Evolutionary conservation across 1,284 basidiomycete genomes (phyloP).

Genomic region (Boletus mariae): DNA sequence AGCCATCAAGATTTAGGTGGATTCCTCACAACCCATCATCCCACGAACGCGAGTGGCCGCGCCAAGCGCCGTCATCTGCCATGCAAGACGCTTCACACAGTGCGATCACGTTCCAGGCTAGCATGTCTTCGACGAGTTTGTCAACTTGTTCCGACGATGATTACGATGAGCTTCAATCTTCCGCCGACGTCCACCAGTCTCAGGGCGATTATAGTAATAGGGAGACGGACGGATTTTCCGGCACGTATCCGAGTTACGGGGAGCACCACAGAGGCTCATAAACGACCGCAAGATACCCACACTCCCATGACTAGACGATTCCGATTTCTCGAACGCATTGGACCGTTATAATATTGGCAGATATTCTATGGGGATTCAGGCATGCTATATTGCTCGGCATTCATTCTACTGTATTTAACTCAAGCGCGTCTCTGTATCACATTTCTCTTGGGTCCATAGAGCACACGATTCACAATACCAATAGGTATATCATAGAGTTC

Average conservation of each 20-base stretch:
- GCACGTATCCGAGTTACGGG: conserved; percentile 13
- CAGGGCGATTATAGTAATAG: conserved; percentile 8
- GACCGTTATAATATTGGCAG: conserved; percentile 15
- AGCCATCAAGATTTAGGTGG: conserved; percentile 43
- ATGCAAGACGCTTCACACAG: conserved; percentile 4
- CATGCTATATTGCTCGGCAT: conserved; percentile 5
- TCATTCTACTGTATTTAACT: conserved; percentile 24
- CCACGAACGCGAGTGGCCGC: conserved; percentile 22
- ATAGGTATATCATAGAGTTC: conserved; percentile 80
- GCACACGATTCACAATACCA: conserved; percentile 70
- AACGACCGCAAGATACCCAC: not conserved
- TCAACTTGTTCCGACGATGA: conserved; percentile 30
- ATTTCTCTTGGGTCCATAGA: conserved; percentile 42
- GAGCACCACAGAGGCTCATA: conserved; percentile 4
- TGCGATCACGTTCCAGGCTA: conserved; percentile 21
- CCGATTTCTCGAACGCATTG: conserved; percentile 17
- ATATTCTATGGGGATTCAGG: conserved; percentile 1
- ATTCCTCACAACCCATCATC: conserved; percentile 36
- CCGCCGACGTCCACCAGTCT: conserved; percentile 4
- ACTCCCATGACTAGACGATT: not conserved
- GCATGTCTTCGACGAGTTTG: conserved; percentile 25
- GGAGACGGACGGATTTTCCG: conserved; percentile 13
- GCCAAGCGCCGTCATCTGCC: conserved; percentile 21
- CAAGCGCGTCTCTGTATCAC: conserved; percentile 10
- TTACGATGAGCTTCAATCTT: conserved; percentile 14